Evolutionary conservation across 139 green algal species (phyloP).

Genomic region (Axilococcus clingmanii): DNA sequence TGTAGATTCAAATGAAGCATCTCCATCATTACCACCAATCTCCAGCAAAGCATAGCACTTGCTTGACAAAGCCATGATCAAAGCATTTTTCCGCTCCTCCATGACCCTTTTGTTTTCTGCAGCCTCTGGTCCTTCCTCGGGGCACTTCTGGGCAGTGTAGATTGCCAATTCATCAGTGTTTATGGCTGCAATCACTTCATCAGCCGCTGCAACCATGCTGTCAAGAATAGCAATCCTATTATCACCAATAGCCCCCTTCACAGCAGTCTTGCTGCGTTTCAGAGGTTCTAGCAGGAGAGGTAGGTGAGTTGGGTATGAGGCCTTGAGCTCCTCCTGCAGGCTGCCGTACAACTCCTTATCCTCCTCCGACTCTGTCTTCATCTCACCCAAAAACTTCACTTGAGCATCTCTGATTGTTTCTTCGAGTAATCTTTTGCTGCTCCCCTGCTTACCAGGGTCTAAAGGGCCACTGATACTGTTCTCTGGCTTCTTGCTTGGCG

Average conservation of each 20-base stretch:
- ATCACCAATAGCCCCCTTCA: neutral
- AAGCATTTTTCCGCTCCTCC: constrained; percentile 43
- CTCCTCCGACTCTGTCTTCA: constrained; percentile 27
- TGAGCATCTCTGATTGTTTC: constrained; percentile 58
- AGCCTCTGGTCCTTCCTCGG: constrained; percentile 39
- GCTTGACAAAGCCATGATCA: constrained; percentile 52
- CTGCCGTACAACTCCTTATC: constrained; percentile 8
- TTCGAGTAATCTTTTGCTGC: constrained; percentile 20
- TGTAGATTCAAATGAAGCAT: constrained; percentile 10
- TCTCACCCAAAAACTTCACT: constrained; percentile 44
- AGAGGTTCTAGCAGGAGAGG: constrained; percentile 59
- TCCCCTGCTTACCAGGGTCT: neutral
- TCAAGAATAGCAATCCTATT: neutral
- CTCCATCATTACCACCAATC: constrained; percentile 9
- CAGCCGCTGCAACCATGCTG: constrained; percentile 30
- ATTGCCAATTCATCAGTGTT: constrained; percentile 41
- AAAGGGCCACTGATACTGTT: neutral
- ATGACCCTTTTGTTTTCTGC: constrained; percentile 29
- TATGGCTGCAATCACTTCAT: constrained; percentile 43
- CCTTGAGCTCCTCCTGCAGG: constrained; percentile 30
- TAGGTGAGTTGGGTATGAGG: constrained; percentile 44
- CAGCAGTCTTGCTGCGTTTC: constrained; percentile 16
- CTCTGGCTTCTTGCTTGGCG: constrained; percentile 8
- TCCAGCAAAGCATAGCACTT: constrained; percentile 48
- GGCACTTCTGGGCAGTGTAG: constrained; percentile 40